These are phyloP conservation scores for Polygonum maritimum DNA, from an alignment of 148 eudicot species.

Conservation along the genomic window DNA sequence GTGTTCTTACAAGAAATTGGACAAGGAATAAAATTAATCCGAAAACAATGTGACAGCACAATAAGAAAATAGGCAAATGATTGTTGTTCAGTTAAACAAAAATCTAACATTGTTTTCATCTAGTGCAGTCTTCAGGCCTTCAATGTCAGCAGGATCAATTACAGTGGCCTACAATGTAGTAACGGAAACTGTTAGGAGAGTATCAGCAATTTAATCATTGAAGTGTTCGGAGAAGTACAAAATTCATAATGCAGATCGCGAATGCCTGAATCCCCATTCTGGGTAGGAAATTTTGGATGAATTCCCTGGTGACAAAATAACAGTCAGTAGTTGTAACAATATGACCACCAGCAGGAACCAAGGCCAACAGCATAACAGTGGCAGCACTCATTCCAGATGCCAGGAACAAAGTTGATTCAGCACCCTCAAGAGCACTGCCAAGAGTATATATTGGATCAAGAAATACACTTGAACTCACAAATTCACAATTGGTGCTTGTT, in stretches of 20 bases:
- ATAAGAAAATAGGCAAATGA: too few species aligned
- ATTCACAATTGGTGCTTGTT: too few species aligned
- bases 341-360: slow-evolving; percentile 95
- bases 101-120: slow-evolving; percentile 59
- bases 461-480: too few species aligned
- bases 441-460: not conserved
- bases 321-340: slow-evolving; percentile 88
- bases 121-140: slow-evolving; percentile 57
- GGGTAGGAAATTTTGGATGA: slow-evolving; percentile 75
- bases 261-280: slow-evolving; percentile 87
- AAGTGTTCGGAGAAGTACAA: not conserved
- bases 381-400: slow-evolving; percentile 97
- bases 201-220: not conserved
- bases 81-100: too few species aligned
- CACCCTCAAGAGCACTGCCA: slow-evolving; percentile 84
- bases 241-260: slow-evolving; percentile 24
- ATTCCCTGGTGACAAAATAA: slow-evolving; percentile 70
- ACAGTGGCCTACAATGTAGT: slow-evolving; percentile 56
- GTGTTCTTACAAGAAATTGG: not conserved
- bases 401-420: slow-evolving; percentile 73
- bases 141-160: slow-evolving; percentile 83
- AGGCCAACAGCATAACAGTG: slow-evolving; percentile 70
- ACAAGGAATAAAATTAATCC: too few species aligned
- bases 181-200: not conserved
- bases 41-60: too few species aligned